These are phyloP conservation scores for Mycosarcoma maydis DNA, from an alignment of 1,284 basidiomycete genomes.

Conservation along the genomic window DNA sequence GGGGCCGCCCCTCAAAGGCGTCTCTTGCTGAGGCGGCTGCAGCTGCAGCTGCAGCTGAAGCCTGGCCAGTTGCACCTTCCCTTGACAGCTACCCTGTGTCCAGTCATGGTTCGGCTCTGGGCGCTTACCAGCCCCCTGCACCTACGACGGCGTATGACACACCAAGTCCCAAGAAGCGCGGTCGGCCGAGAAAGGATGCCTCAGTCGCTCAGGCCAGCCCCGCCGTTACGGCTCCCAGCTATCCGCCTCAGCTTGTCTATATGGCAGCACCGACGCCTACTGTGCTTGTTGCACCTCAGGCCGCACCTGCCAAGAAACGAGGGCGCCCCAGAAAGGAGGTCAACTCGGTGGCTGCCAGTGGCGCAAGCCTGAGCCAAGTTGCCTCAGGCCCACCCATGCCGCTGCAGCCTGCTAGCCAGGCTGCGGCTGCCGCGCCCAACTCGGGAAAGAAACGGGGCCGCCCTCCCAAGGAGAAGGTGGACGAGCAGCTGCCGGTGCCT, in stretches of 20 bases:
- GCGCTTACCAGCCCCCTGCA: neutral
- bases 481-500: constrained; percentile 13
- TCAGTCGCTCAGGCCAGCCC: constrained; percentile 1
- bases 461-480: constrained; percentile 32
- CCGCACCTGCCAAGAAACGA: constrained; percentile 8
- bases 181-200: constrained; percentile 29
- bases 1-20: constrained; percentile 38
- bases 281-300: neutral
- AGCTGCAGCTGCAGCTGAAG: constrained; percentile 4
- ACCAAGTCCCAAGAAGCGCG: constrained; percentile 31
- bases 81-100: neutral
- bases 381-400: constrained; percentile 2
- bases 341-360: constrained; percentile 9
- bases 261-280: constrained; percentile 2
- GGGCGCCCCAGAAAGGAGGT: constrained; percentile 22
- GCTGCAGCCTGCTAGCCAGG: constrained; percentile 11
- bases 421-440: constrained; percentile 15
- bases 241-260: neutral
- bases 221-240: neutral
- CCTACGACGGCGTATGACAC: neutral
- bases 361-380: constrained; percentile 17
- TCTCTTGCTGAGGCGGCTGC: constrained; percentile 17
- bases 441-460: constrained; percentile 39
- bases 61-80: constrained; percentile 1
- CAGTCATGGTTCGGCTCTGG: constrained; percentile 6